These are phyloP conservation scores for Dimocarpus longan DNA, from an alignment of 345 rosid genomes.

Conservation along the genomic window DNA sequence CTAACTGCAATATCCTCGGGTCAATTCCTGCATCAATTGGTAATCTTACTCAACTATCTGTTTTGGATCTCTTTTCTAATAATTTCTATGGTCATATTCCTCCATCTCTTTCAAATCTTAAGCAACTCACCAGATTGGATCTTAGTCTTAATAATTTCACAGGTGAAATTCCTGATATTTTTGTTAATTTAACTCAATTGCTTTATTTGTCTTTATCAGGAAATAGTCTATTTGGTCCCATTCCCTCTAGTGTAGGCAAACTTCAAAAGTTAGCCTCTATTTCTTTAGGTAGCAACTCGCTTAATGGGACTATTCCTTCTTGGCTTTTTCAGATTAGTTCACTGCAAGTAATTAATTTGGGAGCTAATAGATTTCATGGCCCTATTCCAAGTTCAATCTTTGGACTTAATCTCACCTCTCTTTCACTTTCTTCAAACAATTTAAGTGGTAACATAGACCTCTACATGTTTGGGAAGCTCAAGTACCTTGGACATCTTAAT, in stretches of 20 bases:
- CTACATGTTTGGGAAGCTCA: no score
- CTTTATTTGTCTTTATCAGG: background rate
- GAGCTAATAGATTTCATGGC: slow-evolving; percentile 19
- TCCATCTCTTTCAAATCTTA: slow-evolving; percentile 1
- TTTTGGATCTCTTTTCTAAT: no score
- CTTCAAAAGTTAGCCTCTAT: no score
- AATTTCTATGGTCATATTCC: slow-evolving; percentile 27
- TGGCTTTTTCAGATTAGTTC: no score
- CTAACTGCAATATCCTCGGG: no score
- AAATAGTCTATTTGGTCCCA: background rate
- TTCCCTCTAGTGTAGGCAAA: background rate
- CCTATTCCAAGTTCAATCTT: slow-evolving; percentile 19
- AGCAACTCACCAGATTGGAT: background rate
- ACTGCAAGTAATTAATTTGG: background rate
- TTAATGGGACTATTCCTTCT: no score
- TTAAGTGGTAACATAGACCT: slow-evolving; percentile 26
- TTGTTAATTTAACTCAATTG: slow-evolving; percentile 3
- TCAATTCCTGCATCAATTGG: no score
- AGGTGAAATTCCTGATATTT: slow-evolving; percentile 26
- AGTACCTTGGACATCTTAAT: no score
- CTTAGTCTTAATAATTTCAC: background rate
- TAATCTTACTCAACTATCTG: no score
- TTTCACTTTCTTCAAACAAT: slow-evolving; percentile 8
- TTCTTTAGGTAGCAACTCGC: background rate
- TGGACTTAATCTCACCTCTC: background rate